These are phyloP conservation scores for Russula sp. DNA, from an alignment of 768 basidiomycete genomes.

Conservation along the genomic window DNA sequence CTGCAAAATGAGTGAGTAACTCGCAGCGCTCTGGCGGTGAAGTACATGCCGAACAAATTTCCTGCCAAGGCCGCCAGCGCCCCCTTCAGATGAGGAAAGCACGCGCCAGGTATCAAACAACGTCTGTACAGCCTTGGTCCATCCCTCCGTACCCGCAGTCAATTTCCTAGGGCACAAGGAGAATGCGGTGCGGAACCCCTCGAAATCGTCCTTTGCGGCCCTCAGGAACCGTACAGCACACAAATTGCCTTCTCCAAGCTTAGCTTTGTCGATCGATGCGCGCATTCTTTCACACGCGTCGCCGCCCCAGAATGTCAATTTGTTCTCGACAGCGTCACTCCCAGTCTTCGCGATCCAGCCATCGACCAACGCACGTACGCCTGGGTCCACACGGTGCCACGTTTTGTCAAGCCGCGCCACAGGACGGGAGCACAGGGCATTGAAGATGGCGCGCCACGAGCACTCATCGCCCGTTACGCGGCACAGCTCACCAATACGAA, in stretches of 20 bases:
- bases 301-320: constrained; percentile 60
- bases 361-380: constrained; percentile 53
- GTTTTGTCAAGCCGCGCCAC: constrained; percentile 72
- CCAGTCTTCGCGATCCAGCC: constrained; percentile 50
- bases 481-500: constrained; percentile 65
- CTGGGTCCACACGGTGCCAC: constrained; percentile 69
- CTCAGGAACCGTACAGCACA: constrained; percentile 36
- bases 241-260: constrained; percentile 33
- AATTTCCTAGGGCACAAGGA: constrained; percentile 20
- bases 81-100: constrained; percentile 35
- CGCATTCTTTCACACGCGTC: constrained; percentile 27
- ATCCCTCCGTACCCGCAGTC: constrained; percentile 17
- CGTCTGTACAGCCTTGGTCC: constrained; percentile 37
- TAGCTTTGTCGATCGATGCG: constrained; percentile 32
- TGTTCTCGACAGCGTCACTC: constrained; percentile 39
- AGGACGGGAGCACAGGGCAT: constrained; percentile 65
- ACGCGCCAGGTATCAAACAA: constrained; percentile 56
- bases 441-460: constrained; percentile 69
- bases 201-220: constrained; percentile 32
- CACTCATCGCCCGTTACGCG: constrained; percentile 71
- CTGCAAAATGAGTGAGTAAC: constrained; percentile 32
- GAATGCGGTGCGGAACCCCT: constrained; percentile 23
- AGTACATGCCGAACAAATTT: constrained; percentile 61
- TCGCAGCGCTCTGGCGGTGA: not conserved
- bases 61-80: constrained; percentile 37